Evolutionary conservation across 495 filamentous ascomycete species (phyloP).

Genomic region (Podospora bellae-mahoneyi): DNA sequence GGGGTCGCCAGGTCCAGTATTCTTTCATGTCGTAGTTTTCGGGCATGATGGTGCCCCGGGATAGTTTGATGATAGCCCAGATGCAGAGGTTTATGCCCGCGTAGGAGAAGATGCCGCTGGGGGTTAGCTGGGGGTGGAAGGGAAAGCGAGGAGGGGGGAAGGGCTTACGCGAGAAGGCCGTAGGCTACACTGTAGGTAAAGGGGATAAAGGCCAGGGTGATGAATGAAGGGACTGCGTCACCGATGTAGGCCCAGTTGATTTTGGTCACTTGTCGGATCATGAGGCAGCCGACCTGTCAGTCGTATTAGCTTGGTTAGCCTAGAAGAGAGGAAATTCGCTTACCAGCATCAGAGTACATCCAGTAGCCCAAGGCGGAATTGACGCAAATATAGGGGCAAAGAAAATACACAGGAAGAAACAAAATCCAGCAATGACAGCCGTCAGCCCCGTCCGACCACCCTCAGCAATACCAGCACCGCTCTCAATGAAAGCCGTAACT

Average conservation of each 20-base stretch:
- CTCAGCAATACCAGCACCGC: constrained; percentile 77
- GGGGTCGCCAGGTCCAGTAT: constrained; percentile 64
- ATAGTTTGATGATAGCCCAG: constrained; percentile 52
- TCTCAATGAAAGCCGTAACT: constrained; percentile 79
- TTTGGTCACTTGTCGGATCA: constrained; percentile 53
- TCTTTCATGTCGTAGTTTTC: constrained; percentile 71
- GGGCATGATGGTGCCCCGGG: constrained; percentile 60
- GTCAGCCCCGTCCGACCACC: constrained; percentile 77
- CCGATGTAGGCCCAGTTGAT: constrained; percentile 56
- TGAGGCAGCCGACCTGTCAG: constrained; percentile 50
- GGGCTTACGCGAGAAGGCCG: constrained; percentile 64
- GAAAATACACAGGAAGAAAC: constrained; percentile 76
- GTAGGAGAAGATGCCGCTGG: constrained; percentile 68
- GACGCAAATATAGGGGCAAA: constrained; percentile 81
- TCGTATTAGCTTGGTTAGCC: too few relatives aligned
- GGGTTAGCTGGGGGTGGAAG: constrained; percentile 17
- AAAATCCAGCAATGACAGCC: constrained; percentile 66
- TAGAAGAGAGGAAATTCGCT: constrained; percentile 12
- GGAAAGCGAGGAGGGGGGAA: not conserved
- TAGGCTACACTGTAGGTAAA: constrained; percentile 81
- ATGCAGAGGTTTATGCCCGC: constrained; percentile 62
- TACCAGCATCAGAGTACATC: constrained; percentile 74
- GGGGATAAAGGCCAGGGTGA: constrained; percentile 75
- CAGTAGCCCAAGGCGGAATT: constrained; percentile 82
- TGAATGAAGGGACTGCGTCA: constrained; percentile 75